Evolutionary conservation across 306 rosid species (phyloP).

Genomic region (Adenanthera pavonina): DNA sequence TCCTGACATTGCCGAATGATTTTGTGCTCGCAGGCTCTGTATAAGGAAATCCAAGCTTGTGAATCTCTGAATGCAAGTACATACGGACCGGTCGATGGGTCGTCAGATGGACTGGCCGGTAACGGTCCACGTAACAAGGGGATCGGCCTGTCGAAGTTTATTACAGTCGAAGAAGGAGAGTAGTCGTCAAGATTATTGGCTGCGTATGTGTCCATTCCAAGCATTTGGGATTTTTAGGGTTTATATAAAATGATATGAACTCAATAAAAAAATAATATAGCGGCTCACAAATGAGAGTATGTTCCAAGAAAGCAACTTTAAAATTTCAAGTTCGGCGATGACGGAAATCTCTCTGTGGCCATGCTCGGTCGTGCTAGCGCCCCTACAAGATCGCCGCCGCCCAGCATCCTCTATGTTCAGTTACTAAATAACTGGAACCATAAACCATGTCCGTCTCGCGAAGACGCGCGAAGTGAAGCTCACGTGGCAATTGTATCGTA

Average conservation of each 20-base stretch:
- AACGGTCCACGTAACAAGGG: slow-evolving; percentile 62
- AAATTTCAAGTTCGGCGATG: neutral
- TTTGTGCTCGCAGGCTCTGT: slow-evolving; percentile 52
- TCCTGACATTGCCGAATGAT: slow-evolving; percentile 64
- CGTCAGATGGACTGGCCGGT: slow-evolving; percentile 44
- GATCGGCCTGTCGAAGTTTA: slow-evolving; percentile 53
- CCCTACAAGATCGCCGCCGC: neutral
- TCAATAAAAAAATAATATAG: neutral
- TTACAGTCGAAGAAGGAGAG: slow-evolving; percentile 48
- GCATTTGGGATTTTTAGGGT: neutral
- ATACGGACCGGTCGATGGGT: slow-evolving; percentile 51
- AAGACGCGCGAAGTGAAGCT: neutral
- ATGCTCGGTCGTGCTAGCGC: neutral
- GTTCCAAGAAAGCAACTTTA: neutral
- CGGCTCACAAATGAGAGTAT: neutral
- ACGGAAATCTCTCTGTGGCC: neutral
- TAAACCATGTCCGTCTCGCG: neutral
- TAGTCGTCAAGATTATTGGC: slow-evolving; percentile 44
- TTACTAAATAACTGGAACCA: neutral
- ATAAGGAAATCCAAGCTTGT: slow-evolving; percentile 71
- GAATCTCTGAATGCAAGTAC: slow-evolving; percentile 65
- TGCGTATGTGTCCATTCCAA: slow-evolving; percentile 39
- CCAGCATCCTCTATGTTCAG: neutral
- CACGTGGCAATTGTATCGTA: neutral
- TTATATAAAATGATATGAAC: slow-evolving; percentile 2